Base-by-base conservation (phyloP, 192 early-diverging fungal species). In the Backusella australiensis region DNA sequence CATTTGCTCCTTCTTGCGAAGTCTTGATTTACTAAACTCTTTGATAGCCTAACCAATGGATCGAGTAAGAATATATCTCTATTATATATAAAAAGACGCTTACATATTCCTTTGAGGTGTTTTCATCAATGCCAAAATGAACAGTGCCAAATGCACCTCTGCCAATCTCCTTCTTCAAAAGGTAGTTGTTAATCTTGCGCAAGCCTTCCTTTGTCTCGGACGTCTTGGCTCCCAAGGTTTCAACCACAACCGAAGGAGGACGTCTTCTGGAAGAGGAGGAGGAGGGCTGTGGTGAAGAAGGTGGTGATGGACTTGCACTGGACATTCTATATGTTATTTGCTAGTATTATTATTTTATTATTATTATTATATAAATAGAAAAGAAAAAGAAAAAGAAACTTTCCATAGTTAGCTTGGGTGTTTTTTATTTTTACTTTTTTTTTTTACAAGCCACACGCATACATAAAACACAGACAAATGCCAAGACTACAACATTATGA, bases 91-190 rank as follows among this genome's bases (percentile, higher is more conserved):
- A 9, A 14, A 17, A 44, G 1, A 0, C 42, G 75, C 81, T 83
- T 89, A 91, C 89, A 85, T 90, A 94, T 77, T 86, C 65, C 5
- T 73, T 76, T 9, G 82, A 79, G 11, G 85, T 88, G 19, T 79
- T 76, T 26, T 77, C 85, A 82, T 94, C 89, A 52, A 85, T 80
- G 36, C 86, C 95, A 35, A 92, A 81, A 80, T 93, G 90, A 1
- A 99, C 98, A 5, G 90, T 94, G 34, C 98, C 98, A 82, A 91
- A 99, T 39, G 93, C 89, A 23, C 98, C 98, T 23, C 87, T 82
- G 14, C 98, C 98, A 49, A 99, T 90, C 72, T 89, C 86, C 56
- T 89, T 81, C 72, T 87, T 87, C 12, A 99, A 72, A 29, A 87
- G 70, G 76, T 99, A 99, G 65, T 97, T 89, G 85, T 95, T 96